phyloP scores from a whole-genome alignment of 441 rosid genomes.

The Eruca vesicaria region DNA sequence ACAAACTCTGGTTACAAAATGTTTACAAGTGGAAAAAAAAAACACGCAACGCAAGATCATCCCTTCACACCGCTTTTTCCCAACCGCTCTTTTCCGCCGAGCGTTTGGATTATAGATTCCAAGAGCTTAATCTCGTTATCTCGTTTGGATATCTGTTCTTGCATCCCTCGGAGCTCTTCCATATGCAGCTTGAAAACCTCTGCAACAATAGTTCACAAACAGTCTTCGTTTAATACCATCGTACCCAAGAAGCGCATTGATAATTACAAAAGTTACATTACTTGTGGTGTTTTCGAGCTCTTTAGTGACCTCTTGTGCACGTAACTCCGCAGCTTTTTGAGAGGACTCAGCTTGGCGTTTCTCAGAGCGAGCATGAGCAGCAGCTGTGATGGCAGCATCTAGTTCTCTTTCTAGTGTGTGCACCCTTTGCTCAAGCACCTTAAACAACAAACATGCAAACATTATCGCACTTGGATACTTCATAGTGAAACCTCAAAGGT shows the following conservation, averaged over 20 bases:
- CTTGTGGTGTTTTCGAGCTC: slow-evolving; percentile 99
- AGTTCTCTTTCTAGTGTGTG: slow-evolving; percentile 91
- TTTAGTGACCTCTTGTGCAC: slow-evolving; percentile 65
- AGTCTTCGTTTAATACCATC: not conserved
- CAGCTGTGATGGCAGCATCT: slow-evolving; percentile 92
- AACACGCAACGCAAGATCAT: slow-evolving; percentile 8
- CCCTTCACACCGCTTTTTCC: slow-evolving; percentile 17
- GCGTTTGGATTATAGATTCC: slow-evolving; percentile 93
- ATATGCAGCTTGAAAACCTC: slow-evolving; percentile 89
- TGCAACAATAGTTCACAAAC: slow-evolving; percentile 35
- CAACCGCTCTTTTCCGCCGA: slow-evolving; percentile 64
- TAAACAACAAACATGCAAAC: slow-evolving; percentile 16
- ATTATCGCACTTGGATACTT: not conserved
- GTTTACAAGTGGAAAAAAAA: slow-evolving; percentile 4
- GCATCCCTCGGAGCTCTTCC: slow-evolving; percentile 87
- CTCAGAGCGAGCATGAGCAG: slow-evolving; percentile 86
- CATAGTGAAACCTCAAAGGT: not conserved
- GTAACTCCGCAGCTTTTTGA: slow-evolving; percentile 82
- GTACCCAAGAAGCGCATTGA: not conserved
- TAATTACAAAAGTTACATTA: slow-evolving; percentile 25
- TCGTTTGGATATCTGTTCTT: slow-evolving; percentile 78
- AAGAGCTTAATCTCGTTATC: slow-evolving; percentile 85
- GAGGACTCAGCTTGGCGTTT: slow-evolving; percentile 90
- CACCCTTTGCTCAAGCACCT: slow-evolving; percentile 95
- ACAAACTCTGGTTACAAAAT: not conserved